Evolutionary conservation across 2,329 filamentous ascomycete species (phyloP), one percentile per base, ranked within the genome.

Genomic region (Dissoconium aciculare): DNA sequence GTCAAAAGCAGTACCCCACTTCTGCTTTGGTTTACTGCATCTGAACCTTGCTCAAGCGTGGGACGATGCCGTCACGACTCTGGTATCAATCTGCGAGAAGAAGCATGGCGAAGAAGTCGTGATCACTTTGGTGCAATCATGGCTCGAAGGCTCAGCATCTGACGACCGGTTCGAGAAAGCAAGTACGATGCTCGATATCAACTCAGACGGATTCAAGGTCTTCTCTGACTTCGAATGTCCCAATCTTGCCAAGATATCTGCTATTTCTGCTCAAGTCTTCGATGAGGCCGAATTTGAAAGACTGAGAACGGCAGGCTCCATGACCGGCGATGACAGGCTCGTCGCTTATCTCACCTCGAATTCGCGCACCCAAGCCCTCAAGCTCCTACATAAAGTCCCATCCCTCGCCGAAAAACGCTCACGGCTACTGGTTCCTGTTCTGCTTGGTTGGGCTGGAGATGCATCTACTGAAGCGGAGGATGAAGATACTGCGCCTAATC

Each of bases 21-120:
- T 85, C 47, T 74, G 83, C 45, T 93, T 94, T 45, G 89, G 89
- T 28, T 69, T 94, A 55, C 66, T 95, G 36, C 89, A 85, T 1
- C 74, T 92, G 28, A 81, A 78, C 43, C 65, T 94, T 41, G 71
- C 84, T 1, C 83, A 83, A 19, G 64, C 91, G 4, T 94, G 87
- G 81, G 81, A 92, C 37, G 82, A 92, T 45, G 71, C 81, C 1
- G 72, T 78, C 30, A 69, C 74, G 32, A 74, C 80, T 1, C 58
- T 98, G 47, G 78, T 82, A 46, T 66, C 76, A 30, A 74, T 98
- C 32, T 69, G 74, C 12, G 68, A 80, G 42, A 67, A 66, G 13
- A 75, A 78, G 41, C 56, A 60, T 23, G 83, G 81, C 13, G 84
- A 94, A 50, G 73, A 77, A 17, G 61, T 68, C 11, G 66, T 94